Evolutionary conservation across 345 rosid genomes (phyloP), one percentile per base, ranked within the genome.

Genomic region (Brassica incana): DNA sequence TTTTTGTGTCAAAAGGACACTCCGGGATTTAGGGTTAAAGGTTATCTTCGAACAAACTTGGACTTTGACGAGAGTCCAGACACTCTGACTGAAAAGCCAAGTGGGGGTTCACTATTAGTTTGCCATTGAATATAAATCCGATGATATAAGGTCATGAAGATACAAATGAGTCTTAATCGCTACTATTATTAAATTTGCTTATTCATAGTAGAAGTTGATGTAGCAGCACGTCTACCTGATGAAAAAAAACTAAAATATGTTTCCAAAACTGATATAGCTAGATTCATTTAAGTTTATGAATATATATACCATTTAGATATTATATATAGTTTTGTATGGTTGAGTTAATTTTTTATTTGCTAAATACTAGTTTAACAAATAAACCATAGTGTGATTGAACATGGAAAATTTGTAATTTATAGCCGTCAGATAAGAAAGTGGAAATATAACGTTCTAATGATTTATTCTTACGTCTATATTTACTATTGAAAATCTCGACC

Each of bases 1-100:
- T 58, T 48, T 50, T 48, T 69, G 81, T 82, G 80, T 82, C 73
- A 80, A 81, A 80, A 77, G 86, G 82, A 69, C 69, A 69, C 33
- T 68, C 90, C 95, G 82, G 90, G 82, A 87, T 92, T 88, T 77
- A 85, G 89, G 96, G 89, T 71, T 75, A 86, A 90, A 82, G 81
- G 80, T 68, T 78, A 78, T 80, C 75, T 71, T 65, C 43, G 71
- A 78, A 81, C 71, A 80, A 80, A 80, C 85, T 83, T 83, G 87
- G 95, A 86, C 91, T 87, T 88, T 90, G 92, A 91, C 88, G 76
- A 82, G 78, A 76, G 74, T 76, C 68, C 32, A 60, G 56, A 60
- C 76, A 40, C 14, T 61, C 69, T 78, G 79, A 65, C 77, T 64
- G n/a, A 62, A 80, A 67, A 75, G 83, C 79, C 65, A 74, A 74